phyloP scores from a whole-genome alignment of 257 asterid genomes.

The Primulina huaijiensis region DNA sequence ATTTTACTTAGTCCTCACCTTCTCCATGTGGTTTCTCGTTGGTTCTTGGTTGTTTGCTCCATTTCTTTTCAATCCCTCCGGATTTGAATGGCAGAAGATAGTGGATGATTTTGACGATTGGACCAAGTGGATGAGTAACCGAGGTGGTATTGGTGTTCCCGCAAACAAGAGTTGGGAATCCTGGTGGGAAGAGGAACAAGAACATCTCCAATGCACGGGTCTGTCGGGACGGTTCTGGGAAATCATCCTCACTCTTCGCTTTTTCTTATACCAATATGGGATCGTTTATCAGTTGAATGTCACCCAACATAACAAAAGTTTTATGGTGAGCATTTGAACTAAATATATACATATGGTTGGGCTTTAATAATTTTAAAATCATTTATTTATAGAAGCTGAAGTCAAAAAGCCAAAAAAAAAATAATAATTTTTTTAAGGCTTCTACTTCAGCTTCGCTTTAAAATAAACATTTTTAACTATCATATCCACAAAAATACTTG shows the following conservation, averaged over 20 bases:
- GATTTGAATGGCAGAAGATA: constrained; percentile 97
- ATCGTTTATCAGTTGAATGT: constrained; percentile 80
- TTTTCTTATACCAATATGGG: constrained; percentile 85
- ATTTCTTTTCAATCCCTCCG: constrained; percentile 86
- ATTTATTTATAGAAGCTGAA: neutral
- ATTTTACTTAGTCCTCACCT: constrained; percentile 38
- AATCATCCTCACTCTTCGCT: constrained; percentile 66
- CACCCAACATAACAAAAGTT: constrained; percentile 52
- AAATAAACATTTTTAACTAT: neutral
- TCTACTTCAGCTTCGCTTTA: neutral
- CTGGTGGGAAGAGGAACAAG: constrained; percentile 98
- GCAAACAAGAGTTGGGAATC: constrained; percentile 96
- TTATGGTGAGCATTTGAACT: constrained; percentile 46
- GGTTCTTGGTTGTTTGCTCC: constrained; percentile 90
- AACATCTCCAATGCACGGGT: constrained; percentile 74
- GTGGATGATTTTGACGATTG: constrained; percentile 95
- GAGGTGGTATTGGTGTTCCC: constrained; percentile 89
- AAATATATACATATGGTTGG: too few species aligned
- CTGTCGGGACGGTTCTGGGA: constrained; percentile 66
- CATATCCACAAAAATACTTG: neutral
- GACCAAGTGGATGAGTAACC: constrained; percentile 76
- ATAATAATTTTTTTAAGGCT: neutral
- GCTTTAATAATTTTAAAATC: neutral
- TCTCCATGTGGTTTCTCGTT: constrained; percentile 89
- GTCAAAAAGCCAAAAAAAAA: neutral